phyloP scores from a whole-genome alignment of 2,329 filamentous ascomycete species.

The Ambrosiella xylebori region DNA sequence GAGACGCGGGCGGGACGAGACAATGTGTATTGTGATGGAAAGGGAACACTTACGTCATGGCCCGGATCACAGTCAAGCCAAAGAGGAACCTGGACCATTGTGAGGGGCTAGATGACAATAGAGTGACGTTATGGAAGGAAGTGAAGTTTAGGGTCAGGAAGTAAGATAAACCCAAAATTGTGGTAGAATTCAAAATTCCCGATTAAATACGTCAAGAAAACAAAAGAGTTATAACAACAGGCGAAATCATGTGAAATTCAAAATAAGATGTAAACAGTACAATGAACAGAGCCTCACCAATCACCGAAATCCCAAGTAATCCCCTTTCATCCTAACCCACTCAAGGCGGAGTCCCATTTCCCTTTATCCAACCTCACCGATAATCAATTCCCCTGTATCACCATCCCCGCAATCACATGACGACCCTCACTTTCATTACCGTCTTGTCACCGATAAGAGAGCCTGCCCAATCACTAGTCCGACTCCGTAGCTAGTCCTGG shows the following conservation, averaged over 20 bases:
- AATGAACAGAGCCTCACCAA: not conserved
- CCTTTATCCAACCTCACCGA: too few species aligned
- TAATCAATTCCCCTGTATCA: too few species aligned
- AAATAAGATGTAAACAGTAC: too few species aligned
- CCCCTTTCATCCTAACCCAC: not conserved
- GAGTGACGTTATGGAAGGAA: not conserved
- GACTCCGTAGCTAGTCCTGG: too few species aligned
- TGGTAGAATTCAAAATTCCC: not conserved
- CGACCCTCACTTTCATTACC: too few species aligned
- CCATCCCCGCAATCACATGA: too few species aligned
- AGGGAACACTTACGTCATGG: constrained; percentile 41
- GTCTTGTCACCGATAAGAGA: too few species aligned
- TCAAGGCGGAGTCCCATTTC: not conserved
- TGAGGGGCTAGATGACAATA: constrained; percentile 11
- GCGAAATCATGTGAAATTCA: too few species aligned
- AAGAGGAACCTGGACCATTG: constrained; percentile 26
- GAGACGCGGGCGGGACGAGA: not conserved
- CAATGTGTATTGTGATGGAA: not conserved
- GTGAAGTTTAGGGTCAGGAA: not conserved
- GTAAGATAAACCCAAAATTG: not conserved
- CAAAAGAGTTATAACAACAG: too few species aligned
- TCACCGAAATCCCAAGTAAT: not conserved
- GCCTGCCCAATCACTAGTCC: too few species aligned
- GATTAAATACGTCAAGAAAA: too few species aligned
- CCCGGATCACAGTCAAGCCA: constrained; percentile 48